Base-by-base conservation (phyloP, 2,329 filamentous ascomycete genomes). In the Cercospora janseana region DNA sequence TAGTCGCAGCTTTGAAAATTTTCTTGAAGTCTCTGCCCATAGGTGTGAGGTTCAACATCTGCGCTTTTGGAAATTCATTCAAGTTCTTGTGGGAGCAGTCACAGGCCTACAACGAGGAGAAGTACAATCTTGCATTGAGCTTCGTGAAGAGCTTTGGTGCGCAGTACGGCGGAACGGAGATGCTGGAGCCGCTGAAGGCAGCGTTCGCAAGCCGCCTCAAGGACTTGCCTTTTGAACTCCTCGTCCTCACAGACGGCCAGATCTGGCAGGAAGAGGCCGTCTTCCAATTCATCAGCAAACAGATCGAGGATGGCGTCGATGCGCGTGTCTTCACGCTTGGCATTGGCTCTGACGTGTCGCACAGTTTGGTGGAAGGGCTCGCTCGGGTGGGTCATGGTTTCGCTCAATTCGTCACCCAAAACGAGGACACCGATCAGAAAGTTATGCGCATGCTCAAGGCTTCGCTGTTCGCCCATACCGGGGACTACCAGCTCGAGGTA, bases 401-500 rank as follows among this genome's bases (percentile, higher is more conserved):
- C 49, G 70, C 74, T 4, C 85, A 89, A 64, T 73, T 77, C 0
- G 83, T 88, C 0, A 73, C 72, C 1, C 69, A 79, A 5, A 70
- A 77, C 1, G 86, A 89, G 63, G 81, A 83, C 61, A 79, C 88
- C 68, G 81, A 86, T 59, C 78, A 71, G 56, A 86, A 86, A 63
- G 76, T 88, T 1, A 75, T 89, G 2, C 78, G 86, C 2, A 89
- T 90, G 86, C 72, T 90, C 49, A 87, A 86, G 62, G 85, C 79
- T 0, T 81, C 84, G 0, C 67, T 89, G 15, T 81, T 79, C 2
- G 83, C 84, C 0, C 84, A 88, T 55, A 72, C 87, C 35, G 76
- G 70, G 12, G 78, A 87, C 61, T 87, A 83, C 60, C 75, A 72
- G 0, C 69, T 88, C 1, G 80, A 85, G 60, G 69, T 88, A 53